A percentile compares a stretch with the other conserved stretches of the same genome.
phyloP scores from a whole-genome alignment of 345 rosid species.

The Carallia pectinifolia region DNA sequence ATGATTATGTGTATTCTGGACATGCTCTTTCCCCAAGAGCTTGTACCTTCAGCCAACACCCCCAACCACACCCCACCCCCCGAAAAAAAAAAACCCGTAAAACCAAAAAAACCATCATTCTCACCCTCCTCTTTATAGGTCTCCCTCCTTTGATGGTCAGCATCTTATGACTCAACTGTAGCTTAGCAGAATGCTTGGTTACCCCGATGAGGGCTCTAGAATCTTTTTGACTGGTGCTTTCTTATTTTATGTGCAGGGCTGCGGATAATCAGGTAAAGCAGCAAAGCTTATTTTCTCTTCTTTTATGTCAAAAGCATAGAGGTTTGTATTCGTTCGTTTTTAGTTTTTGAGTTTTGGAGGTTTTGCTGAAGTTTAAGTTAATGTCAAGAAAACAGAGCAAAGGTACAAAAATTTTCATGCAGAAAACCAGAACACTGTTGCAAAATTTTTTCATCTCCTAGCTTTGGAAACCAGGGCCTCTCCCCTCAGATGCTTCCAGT shows the following conservation, averaged over 20 bases:
- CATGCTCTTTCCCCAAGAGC: not conserved
- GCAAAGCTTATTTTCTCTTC: not conserved
- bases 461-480: too few relatives aligned
- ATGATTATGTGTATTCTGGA: not conserved
- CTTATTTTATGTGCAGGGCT: slow-evolving; percentile 64
- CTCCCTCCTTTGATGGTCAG: not conserved
- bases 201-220: not conserved
- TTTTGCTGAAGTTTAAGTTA: not conserved
- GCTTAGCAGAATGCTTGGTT: not conserved
- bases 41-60: too few relatives aligned
- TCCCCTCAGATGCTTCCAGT: too few relatives aligned
- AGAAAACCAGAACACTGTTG: not conserved
- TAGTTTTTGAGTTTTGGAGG: not conserved
- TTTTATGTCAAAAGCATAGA: slow-evolving; percentile 2
- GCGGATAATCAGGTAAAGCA: slow-evolving; percentile 75
- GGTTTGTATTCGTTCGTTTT: not conserved
- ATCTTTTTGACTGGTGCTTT: slow-evolving; percentile 15
- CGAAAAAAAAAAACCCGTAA: too few relatives aligned
- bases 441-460: too few relatives aligned
- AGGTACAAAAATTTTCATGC: not conserved
- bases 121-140: not conserved
- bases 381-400: not conserved
- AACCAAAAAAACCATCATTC: too few relatives aligned
- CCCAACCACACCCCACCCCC: too few relatives aligned
- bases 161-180: slow-evolving; percentile 1